Conservation (phyloP, 2,329 filamentous ascomycete species). For the Colletotrichum brevisporum region DNA sequence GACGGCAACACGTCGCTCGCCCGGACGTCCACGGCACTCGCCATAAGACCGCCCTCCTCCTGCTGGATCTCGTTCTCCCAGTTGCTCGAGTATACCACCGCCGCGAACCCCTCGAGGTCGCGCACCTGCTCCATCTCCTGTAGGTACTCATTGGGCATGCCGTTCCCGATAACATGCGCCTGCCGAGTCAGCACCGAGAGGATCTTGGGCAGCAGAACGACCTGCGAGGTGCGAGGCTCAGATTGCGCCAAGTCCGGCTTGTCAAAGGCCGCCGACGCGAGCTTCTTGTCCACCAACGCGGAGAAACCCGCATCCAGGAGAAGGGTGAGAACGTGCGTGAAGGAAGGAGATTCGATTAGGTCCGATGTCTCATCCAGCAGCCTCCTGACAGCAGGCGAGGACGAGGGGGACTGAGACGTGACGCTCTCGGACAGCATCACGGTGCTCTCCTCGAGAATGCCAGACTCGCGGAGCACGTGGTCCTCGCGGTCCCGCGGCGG, state of each 20-base stretch:
- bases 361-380: conserved; percentile 97
- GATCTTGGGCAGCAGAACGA: conserved; percentile 83
- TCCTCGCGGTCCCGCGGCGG: conserved; percentile 85
- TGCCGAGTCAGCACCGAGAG: conserved; percentile 92
- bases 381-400: conserved; percentile 77
- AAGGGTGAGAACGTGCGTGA: conserved; percentile 86
- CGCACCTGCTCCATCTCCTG: conserved; percentile 82
- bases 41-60: conserved; percentile 55
- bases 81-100: conserved; percentile 89
- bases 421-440: conserved; percentile 49
- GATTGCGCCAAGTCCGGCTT: conserved; percentile 52
- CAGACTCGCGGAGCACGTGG: conserved; percentile 87
- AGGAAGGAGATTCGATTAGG: conserved; percentile 92
- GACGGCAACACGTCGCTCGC: conserved; percentile 43
- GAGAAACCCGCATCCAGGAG: conserved; percentile 92
- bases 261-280: conserved; percentile 85
- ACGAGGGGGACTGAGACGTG: conserved; percentile 56
- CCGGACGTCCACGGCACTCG: conserved; percentile 53
- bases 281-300: conserved; percentile 84
- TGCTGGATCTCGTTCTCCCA: conserved; percentile 77
- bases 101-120: conserved; percentile 86
- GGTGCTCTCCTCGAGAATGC: conserved; percentile 74
- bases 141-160: conserved; percentile 79
- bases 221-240: conserved; percentile 65
- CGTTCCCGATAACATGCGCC: conserved; percentile 89